A percentile compares a stretch with the other conserved stretches of the same genome.
phyloP scores from a whole-genome alignment of 257 asterid species.

The Pogostemon cablin region DNA sequence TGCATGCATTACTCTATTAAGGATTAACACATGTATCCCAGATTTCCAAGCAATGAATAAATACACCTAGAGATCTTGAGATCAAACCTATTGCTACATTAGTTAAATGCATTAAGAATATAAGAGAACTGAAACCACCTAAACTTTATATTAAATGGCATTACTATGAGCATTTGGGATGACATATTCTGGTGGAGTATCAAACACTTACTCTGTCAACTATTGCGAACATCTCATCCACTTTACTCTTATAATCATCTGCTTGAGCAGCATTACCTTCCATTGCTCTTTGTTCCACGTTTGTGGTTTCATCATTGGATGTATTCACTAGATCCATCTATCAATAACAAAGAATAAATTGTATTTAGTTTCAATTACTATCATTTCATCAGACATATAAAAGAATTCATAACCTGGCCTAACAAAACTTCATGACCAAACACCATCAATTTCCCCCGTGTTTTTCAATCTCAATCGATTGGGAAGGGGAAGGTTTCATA shows the following conservation, averaged over 20 bases:
- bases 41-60: background rate
- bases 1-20: conserved; percentile 16
- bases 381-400: background rate
- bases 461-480: too few species aligned
- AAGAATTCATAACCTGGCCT: too few species aligned
- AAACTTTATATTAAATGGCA: conserved; percentile 13
- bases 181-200: conserved; percentile 7
- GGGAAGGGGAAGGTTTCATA: too few species aligned
- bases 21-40: background rate
- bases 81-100: conserved; percentile 20
- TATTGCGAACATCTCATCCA: conserved; percentile 56
- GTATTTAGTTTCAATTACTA: conserved; percentile 15
- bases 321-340: conserved; percentile 47
- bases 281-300: conserved; percentile 31
- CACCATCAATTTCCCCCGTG: too few species aligned
- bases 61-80: background rate
- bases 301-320: conserved; percentile 28
- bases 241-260: conserved; percentile 49
- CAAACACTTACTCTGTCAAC: conserved; percentile 59
- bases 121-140: background rate
- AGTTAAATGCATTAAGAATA: background rate
- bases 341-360: conserved; percentile 10
- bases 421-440: too few species aligned
- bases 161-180: background rate
- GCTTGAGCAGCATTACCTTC: conserved; percentile 44